These are phyloP conservation scores for Auriscalpium vulgare DNA, from an alignment of 768 basidiomycete species.

Conservation along the genomic window DNA sequence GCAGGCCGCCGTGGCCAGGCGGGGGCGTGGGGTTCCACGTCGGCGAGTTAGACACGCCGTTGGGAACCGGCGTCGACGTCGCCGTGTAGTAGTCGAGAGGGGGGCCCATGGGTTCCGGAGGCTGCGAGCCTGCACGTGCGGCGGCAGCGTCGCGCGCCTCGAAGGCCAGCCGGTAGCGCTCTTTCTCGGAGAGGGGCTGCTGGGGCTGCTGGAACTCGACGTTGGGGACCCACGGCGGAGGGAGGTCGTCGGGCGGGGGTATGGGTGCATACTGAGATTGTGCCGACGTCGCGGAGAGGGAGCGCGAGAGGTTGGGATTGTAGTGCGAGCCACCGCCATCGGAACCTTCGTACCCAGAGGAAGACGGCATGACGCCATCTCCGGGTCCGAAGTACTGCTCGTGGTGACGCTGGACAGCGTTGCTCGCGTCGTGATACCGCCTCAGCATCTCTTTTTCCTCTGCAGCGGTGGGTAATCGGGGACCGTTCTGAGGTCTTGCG, in stretches of 20 bases:
- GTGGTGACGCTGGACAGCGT: constrained; percentile 16
- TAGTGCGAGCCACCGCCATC: background rate
- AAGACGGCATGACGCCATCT: constrained; percentile 17
- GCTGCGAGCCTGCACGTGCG: constrained; percentile 11
- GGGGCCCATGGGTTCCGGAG: background rate
- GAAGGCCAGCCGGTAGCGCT: constrained; percentile 51
- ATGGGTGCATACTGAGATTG: background rate
- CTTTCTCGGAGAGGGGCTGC: constrained; percentile 49
- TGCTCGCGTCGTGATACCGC: constrained; percentile 24
- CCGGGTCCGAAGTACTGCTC: constrained; percentile 12
- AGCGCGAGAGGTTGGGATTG: background rate
- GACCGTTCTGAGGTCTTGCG: background rate
- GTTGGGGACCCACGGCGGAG: constrained; percentile 15
- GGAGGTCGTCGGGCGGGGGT: constrained; percentile 8
- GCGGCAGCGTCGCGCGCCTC: constrained; percentile 62
- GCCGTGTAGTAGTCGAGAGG: constrained; percentile 8
- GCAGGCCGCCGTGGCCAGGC: constrained; percentile 12
- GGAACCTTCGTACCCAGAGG: background rate
- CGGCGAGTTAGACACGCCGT: constrained; percentile 18
- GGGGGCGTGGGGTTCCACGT: constrained; percentile 19
- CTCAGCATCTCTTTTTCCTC: constrained; percentile 25
- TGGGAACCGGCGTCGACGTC: constrained; percentile 15
- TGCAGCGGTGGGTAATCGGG: constrained; percentile 10
- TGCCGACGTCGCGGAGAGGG: background rate
- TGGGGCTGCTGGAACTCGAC: constrained; percentile 9